Conservation (phyloP, 78 protist genomes). For the Dictyostelium brefeldianum region DNA sequence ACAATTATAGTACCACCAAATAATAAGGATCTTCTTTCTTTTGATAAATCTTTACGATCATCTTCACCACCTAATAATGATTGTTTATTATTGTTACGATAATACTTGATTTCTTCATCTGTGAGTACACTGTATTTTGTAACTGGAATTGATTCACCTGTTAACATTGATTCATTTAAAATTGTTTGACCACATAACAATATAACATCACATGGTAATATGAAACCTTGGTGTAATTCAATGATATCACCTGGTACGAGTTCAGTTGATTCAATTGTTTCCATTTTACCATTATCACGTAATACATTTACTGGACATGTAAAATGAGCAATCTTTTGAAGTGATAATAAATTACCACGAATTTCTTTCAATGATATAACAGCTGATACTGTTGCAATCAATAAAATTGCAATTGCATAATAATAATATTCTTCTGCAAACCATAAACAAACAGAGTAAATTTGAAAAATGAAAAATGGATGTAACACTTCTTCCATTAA, state of each 20-base stretch:
- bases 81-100: neutral
- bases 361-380: constrained; percentile 27
- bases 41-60: constrained; percentile 1
- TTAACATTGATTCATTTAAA: constrained; percentile 97
- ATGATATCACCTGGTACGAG: constrained; percentile 79
- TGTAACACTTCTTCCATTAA: constrained; percentile 88
- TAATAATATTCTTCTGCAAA: constrained; percentile 79
- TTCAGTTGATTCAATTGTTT: neutral
- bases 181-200: constrained; percentile 93
- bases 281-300: constrained; percentile 34
- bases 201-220: constrained; percentile 94
- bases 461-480: constrained; percentile 96
- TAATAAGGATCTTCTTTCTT: constrained; percentile 24
- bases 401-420: constrained; percentile 89
- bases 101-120: constrained; percentile 5
- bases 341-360: constrained; percentile 28
- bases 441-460: constrained; percentile 89
- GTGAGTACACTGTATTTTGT: constrained; percentile 44
- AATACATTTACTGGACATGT: constrained; percentile 6
- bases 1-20: constrained; percentile 63
- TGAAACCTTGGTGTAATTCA: neutral
- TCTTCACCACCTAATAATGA: neutral
- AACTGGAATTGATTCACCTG: constrained; percentile 97
- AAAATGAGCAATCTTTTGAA: constrained; percentile 60
- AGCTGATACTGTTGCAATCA: constrained; percentile 86